Percentiles rank a stretch among this genome's conserved stretches.
Evolutionary conservation across 2,329 filamentous ascomycete genomes (phyloP).

Genomic region (Metarhizium humberi): DNA sequence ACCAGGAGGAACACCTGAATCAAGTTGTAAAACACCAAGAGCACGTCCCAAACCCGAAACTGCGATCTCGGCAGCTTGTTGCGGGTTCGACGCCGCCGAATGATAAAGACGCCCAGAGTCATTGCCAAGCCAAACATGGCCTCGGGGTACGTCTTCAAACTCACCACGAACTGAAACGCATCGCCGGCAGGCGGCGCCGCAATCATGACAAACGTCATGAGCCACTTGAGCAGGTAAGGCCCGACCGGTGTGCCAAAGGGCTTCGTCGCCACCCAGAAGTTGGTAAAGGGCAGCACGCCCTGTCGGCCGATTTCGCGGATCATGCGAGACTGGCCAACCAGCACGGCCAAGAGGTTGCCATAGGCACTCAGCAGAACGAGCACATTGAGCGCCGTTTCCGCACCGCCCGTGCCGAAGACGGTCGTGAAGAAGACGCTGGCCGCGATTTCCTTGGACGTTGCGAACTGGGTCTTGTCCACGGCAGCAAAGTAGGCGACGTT

Average conservation of each 20-base stretch:
- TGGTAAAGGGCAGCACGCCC: slow-evolving; percentile 26
- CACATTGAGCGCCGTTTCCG: slow-evolving; percentile 45
- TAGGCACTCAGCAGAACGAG: slow-evolving; percentile 48
- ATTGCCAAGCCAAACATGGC: slow-evolving; percentile 49
- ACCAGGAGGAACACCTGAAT: slow-evolving; percentile 53
- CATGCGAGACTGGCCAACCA: no score
- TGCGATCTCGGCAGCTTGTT: slow-evolving; percentile 36
- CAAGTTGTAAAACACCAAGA: slow-evolving; percentile 49
- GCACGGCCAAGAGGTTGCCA: slow-evolving; percentile 35
- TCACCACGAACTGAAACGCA: slow-evolving; percentile 56
- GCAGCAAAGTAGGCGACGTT: slow-evolving; percentile 54
- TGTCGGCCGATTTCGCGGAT: no score
- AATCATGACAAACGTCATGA: slow-evolving; percentile 49
- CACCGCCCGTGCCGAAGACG: slow-evolving; percentile 39
- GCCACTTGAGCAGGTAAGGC: slow-evolving; percentile 49
- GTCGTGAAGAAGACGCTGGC: slow-evolving; percentile 47
- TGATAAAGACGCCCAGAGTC: slow-evolving; percentile 45
- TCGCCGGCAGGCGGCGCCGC: slow-evolving; percentile 51
- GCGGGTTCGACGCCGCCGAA: slow-evolving; percentile 44
- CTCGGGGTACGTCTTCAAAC: slow-evolving; percentile 47
- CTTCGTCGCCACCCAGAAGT: slow-evolving; percentile 52
- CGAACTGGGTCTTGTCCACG: slow-evolving; percentile 15
- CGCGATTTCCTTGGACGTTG: slow-evolving; percentile 33
- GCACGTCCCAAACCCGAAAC: slow-evolving; percentile 50
- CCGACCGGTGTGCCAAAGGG: slow-evolving; percentile 56